Conservation (phyloP, 1,139 yeast species). For the Kluyveromyces sp. region DNA sequence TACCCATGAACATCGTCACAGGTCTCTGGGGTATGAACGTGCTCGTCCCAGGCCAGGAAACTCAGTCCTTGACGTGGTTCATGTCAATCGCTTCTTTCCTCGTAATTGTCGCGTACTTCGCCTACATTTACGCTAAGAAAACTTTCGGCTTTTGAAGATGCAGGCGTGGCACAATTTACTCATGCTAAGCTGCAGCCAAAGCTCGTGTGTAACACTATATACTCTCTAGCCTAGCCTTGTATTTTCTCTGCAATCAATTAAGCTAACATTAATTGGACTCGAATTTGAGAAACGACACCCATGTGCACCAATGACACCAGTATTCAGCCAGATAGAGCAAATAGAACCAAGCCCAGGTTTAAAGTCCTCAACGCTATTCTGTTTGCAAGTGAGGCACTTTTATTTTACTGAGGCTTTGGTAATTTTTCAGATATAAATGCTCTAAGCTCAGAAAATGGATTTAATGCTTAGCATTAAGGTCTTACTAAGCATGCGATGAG, state of each 20-base stretch:
- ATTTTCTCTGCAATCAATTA: too few species aligned
- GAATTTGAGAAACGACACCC: too few species aligned
- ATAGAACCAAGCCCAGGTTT: too few species aligned
- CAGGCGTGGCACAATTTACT: too few species aligned
- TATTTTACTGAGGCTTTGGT: not conserved
- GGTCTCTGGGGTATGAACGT: conserved; percentile 99
- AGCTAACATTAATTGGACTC: too few species aligned
- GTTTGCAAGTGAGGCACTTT: too few species aligned
- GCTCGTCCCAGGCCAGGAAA: conserved; percentile 85
- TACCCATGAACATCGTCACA: conserved; percentile 90
- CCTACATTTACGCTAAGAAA: conserved; percentile 41
- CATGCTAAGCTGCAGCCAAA: too few species aligned
- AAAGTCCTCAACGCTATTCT: too few species aligned
- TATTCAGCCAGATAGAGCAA: too few species aligned
- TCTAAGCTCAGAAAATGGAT: not conserved
- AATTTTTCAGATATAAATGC: not conserved
- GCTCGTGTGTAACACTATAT: too few species aligned
- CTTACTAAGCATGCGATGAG: not conserved
- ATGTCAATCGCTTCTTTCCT: conserved; percentile 42
- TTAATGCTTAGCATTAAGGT: not conserved
- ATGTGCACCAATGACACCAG: too few species aligned
- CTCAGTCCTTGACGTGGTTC: conserved; percentile 74
- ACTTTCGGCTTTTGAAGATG: conserved; percentile 32
- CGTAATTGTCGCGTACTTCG: conserved; percentile 39
- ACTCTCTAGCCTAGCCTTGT: too few species aligned